Base-by-base conservation (phyloP, 2,329 filamentous ascomycete species). In the Lecanicillium sp. region DNA sequence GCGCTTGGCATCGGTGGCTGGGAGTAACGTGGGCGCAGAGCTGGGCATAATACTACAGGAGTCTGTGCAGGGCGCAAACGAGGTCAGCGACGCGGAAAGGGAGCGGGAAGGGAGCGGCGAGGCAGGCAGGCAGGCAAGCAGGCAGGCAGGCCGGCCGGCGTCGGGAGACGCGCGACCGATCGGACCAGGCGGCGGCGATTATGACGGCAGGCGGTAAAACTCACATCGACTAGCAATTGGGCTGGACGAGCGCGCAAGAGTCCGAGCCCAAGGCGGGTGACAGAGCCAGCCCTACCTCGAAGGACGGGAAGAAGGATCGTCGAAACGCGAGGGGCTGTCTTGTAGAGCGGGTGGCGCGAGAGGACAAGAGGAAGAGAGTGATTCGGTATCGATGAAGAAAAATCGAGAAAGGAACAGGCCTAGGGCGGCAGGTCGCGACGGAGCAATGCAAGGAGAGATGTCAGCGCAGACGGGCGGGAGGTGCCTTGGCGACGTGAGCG, bases 1-100 rank as follows among this genome's bases (percentile, higher is more conserved):
- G 51, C 50, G 55, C 51, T 67, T 65, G 42, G 61, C 62, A 52
- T 66, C 59, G 59, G 61, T 56, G 49, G 52, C 49, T 44, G 52
- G 40, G 42, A 57, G 59, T 43, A 55, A 50, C 50, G 55, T 44
- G 48, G 58, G 57, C 48, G 54, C 59, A 48, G 59, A 58, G 47
- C 62, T 62, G 53, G 64, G 59, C 65, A 68, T 66, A 50, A 29
- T 52, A 49, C 52, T 57, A 48, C 36, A 12, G 23, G 20, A 27
- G 27, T 17, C 39, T 49, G 26, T 27, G n/a, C 17, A 29, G 19
- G 19, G 39, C 29, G 38, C 17, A 21, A 21, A 19, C 6, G 35
- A n/a, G n/a, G 32, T 44, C 38, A 49, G 39, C n/a, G 19, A 30
- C 24, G 20, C 32, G 42, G 33, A 39, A 20, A n/a, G 20, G 15